Evolutionary conservation across 345 rosid genomes (phyloP).

Genomic region (Pugionium cornutum): DNA sequence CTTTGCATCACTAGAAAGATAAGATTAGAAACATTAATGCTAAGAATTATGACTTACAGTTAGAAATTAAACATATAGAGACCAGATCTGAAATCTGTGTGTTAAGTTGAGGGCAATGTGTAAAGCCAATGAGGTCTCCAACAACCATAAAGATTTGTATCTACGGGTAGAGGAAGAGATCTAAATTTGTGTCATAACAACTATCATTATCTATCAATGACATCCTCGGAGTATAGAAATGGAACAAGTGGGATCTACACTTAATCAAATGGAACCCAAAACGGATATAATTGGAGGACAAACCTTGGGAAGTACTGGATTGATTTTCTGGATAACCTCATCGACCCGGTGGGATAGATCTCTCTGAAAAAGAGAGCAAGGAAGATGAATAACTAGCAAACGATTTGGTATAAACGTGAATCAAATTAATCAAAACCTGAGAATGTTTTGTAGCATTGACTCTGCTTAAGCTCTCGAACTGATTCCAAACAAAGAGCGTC

Average conservation of each 20-base stretch:
- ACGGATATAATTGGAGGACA: constrained; percentile 4
- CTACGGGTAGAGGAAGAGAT: no score
- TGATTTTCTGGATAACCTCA: constrained; percentile 48
- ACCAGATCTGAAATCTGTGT: constrained; percentile 25
- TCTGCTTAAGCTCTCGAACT: constrained; percentile 46
- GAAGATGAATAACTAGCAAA: constrained; percentile 13
- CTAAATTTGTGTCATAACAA: no score
- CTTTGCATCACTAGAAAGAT: background rate
- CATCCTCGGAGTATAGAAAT: no score
- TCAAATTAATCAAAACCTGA: constrained; percentile 29
- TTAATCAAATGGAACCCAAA: background rate
- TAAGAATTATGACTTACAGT: background rate
- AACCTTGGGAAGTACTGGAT: constrained; percentile 64
- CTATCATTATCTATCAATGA: no score
- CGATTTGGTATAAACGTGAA: background rate
- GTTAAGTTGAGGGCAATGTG: no score
- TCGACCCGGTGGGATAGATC: constrained; percentile 48
- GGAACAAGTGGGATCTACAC: background rate
- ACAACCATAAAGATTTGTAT: background rate
- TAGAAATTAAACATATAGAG: background rate
- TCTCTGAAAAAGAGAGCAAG: constrained; percentile 43
- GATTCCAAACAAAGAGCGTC: constrained; percentile 18
- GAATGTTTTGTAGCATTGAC: constrained; percentile 38
- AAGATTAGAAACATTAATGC: background rate
- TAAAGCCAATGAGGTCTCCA: constrained; percentile 16